These are phyloP conservation scores for Apiospora malaysiana DNA, from an alignment of 2,329 filamentous ascomycete genomes.

Conservation along the genomic window DNA sequence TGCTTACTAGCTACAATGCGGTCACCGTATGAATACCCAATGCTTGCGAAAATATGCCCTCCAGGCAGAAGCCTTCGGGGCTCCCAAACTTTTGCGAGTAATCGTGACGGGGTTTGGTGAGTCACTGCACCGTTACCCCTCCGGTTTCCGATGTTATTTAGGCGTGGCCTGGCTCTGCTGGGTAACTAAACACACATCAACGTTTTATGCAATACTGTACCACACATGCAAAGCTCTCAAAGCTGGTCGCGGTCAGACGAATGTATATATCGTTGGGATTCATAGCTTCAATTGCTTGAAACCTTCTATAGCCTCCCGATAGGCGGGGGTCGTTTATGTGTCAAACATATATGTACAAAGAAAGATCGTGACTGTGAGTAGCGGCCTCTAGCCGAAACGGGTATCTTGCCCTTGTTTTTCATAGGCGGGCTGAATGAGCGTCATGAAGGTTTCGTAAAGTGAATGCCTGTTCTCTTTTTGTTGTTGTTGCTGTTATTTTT, in stretches of 20 bases:
- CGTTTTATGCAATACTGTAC: too few species aligned
- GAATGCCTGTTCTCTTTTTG: conserved; percentile 7
- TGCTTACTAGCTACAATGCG: background rate
- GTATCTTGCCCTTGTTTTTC: background rate
- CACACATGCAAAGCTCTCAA: too few species aligned
- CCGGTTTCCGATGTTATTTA: too few species aligned
- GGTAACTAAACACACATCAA: too few species aligned
- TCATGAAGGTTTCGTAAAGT: background rate
- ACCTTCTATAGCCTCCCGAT: background rate
- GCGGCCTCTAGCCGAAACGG: conserved; percentile 1
- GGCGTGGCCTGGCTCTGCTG: too few species aligned
- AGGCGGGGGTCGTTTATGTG: background rate
- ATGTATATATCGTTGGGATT: background rate
- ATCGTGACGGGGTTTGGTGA: background rate
- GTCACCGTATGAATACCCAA: background rate
- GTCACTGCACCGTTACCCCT: background rate
- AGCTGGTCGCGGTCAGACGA: background rate
- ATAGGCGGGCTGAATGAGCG: background rate
- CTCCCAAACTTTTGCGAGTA: background rate
- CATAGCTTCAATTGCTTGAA: background rate
- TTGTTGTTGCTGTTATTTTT: background rate
- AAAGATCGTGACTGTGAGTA: background rate
- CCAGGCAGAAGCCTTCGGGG: background rate
- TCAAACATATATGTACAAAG: conserved; percentile 8
- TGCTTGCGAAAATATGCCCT: background rate